A percentile compares a stretch with the other conserved stretches of the same genome.
Conservation (phyloP, 1,284 basidiomycete genomes). For the Ustilago shanxiensis region DNA sequence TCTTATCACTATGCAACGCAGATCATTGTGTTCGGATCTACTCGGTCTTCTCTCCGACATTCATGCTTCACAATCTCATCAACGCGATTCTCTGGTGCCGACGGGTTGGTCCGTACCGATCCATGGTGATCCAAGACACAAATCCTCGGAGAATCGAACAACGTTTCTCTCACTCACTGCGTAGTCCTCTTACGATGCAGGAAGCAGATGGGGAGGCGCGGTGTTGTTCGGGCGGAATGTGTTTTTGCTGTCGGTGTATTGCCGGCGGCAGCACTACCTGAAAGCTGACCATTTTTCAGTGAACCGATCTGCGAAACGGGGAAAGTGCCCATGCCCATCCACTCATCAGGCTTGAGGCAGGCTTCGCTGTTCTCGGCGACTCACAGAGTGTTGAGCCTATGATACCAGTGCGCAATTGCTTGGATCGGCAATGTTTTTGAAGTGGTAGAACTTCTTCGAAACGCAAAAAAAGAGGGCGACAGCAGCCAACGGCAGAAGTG, state of each 20-base stretch:
- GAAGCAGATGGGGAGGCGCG: no score
- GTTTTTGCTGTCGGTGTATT: no score
- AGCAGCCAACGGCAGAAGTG: background rate
- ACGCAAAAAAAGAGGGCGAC: background rate
- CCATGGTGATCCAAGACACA: background rate
- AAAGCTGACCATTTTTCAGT: background rate
- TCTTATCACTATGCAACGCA: background rate
- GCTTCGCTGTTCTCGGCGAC: background rate
- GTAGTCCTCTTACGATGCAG: no score
- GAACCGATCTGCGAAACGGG: conserved; percentile 8
- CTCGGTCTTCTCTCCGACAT: background rate
- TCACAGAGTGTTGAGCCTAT: background rate
- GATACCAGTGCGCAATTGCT: background rate
- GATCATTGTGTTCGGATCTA: conserved; percentile 6
- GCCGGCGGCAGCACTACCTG: background rate
- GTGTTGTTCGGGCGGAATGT: no score
- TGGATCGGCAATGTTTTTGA: conserved; percentile 3
- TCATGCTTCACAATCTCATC: background rate
- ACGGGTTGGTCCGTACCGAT: background rate
- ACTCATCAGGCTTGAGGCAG: background rate
- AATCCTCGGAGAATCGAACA: background rate
- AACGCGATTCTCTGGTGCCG: background rate
- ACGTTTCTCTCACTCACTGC: no score
- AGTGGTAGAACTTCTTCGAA: conserved; percentile 11
- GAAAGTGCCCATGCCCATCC: conserved; percentile 10